A percentile compares a stretch with the other conserved stretches of the same genome.
These are phyloP conservation scores for Podaxis pistillaris DNA, from an alignment of 768 basidiomycete genomes.

Conservation along the genomic window DNA sequence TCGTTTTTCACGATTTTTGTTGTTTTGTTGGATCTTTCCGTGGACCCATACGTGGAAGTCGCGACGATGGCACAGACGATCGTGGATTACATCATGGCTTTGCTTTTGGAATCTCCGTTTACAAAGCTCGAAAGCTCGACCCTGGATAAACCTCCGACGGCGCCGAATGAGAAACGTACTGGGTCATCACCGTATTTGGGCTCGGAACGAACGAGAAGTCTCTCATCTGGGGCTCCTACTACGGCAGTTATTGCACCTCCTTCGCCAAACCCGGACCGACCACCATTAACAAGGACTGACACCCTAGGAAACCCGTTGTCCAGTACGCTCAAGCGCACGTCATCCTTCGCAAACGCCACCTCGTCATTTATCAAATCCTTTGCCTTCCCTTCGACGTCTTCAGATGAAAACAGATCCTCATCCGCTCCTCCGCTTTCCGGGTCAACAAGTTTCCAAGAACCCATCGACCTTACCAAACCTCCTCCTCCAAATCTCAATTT, in stretches of 20 bases:
- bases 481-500: constrained; percentile 79
- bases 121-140: constrained; percentile 68
- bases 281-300: constrained; percentile 54
- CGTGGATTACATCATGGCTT: constrained; percentile 88
- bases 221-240: not conserved
- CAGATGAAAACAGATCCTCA: constrained; percentile 49
- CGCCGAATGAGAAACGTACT: constrained; percentile 35
- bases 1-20: constrained; percentile 94
- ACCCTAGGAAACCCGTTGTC: constrained; percentile 62
- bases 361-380: constrained; percentile 70
- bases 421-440: constrained; percentile 26
- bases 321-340: constrained; percentile 69
- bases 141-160: constrained; percentile 48
- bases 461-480: constrained; percentile 54
- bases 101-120: constrained; percentile 88
- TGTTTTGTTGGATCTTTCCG: constrained; percentile 83
- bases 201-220: not conserved
- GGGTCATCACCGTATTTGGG: constrained; percentile 43
- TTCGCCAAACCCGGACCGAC: constrained; percentile 45
- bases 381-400: constrained; percentile 56
- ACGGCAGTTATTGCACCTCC: constrained; percentile 18
- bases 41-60: constrained; percentile 92
- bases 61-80: constrained; percentile 88
- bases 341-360: constrained; percentile 77
- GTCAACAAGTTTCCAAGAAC: constrained; percentile 23